Conservation (phyloP, 1,284 basidiomycete genomes). For the Fomitopsis pinicola region DNA sequence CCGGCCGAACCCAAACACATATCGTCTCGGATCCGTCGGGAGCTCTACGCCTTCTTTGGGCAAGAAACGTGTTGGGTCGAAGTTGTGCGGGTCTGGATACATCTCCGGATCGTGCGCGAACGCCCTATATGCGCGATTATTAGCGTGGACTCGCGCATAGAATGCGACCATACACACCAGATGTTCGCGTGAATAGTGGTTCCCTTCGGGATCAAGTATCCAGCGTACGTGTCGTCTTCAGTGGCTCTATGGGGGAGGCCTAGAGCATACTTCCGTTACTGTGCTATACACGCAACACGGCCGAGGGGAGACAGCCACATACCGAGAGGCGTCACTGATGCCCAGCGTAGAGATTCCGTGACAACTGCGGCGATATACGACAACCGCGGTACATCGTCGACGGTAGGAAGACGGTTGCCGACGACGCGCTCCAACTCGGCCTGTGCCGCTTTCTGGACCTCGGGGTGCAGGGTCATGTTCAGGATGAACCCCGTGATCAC, state of each 20-base stretch:
- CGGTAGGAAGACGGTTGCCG: conserved; percentile 11
- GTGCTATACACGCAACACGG: neutral
- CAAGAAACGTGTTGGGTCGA: conserved; percentile 39
- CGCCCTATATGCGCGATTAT: conserved; percentile 24
- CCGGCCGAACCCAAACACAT: conserved; percentile 13
- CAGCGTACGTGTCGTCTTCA: conserved; percentile 14
- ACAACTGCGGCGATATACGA: conserved; percentile 17
- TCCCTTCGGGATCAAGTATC: conserved; percentile 21
- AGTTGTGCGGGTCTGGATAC: conserved; percentile 31
- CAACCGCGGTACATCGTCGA: conserved; percentile 8
- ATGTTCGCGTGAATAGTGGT: conserved; percentile 17
- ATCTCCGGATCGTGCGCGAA: conserved; percentile 37
- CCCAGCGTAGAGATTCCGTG: conserved; percentile 16
- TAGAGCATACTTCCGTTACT: neutral
- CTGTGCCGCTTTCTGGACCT: conserved; percentile 21
- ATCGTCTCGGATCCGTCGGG: conserved; percentile 4
- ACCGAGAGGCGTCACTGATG: conserved; percentile 6
- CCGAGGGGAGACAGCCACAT: neutral
- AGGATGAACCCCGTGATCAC: conserved; percentile 15
- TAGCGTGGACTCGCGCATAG: neutral
- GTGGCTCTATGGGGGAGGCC: conserved; percentile 10
- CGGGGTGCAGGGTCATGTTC: conserved; percentile 18
- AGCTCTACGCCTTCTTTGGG: neutral
- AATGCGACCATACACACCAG: conserved; percentile 6
- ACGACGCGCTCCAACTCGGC: conserved; percentile 24